These are phyloP conservation scores for Raffaelea arxii DNA, from an alignment of 2,329 filamentous ascomycete genomes.

Conservation along the genomic window DNA sequence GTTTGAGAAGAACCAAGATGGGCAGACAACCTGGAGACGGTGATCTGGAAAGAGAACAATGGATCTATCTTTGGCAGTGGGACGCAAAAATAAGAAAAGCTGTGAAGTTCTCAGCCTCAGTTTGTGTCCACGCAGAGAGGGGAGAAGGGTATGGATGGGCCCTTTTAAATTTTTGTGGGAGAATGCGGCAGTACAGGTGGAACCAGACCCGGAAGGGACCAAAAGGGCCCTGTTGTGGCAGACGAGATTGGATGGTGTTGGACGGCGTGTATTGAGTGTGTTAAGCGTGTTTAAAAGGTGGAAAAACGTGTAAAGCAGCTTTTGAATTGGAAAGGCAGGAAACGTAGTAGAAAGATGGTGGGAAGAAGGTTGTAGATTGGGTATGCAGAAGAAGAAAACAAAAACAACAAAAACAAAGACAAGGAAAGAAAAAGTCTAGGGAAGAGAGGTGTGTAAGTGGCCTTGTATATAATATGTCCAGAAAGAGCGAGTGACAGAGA, in stretches of 20 bases:
- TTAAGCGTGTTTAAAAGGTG: not conserved
- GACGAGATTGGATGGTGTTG: not conserved
- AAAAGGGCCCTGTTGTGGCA: conserved; percentile 2
- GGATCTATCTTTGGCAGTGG: conserved; percentile 10
- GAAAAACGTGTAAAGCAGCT: not conserved
- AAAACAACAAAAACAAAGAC: not conserved
- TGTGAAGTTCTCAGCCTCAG: conserved; percentile 12
- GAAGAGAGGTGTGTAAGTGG: not conserved
- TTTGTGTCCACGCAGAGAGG: conserved; percentile 4
- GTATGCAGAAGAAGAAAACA: not conserved
- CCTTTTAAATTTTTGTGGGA: conserved; percentile 7
- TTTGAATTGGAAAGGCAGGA: too few relatives aligned
- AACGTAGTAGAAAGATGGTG: not conserved
- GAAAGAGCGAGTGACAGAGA: not conserved
- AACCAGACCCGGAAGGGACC: conserved; percentile 3
- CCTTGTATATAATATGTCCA: not conserved
- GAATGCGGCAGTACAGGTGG: conserved; percentile 7
- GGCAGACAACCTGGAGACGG: too few relatives aligned
- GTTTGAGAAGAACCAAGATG: too few relatives aligned
- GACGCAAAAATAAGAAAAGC: conserved; percentile 3
- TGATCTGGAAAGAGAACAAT: not conserved
- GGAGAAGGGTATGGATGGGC: conserved; percentile 5
- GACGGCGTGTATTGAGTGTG: not conserved
- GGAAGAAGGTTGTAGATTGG: not conserved
- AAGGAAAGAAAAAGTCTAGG: not conserved